These are phyloP conservation scores for Fusarium paranaense DNA, from an alignment of 2,329 filamentous ascomycete genomes.

Conservation along the genomic window DNA sequence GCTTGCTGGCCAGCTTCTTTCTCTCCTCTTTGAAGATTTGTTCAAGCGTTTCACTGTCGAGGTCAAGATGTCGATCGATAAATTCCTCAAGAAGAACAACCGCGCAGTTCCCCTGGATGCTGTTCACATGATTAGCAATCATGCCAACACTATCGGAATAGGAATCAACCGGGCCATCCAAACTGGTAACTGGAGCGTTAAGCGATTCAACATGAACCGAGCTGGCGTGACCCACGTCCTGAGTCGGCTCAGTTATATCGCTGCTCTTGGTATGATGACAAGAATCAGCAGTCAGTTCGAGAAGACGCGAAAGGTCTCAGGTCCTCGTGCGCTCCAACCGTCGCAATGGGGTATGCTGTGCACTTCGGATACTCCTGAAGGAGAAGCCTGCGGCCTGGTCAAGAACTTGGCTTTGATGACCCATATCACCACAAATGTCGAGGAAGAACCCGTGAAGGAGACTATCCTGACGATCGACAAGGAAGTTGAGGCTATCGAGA, in stretches of 20 bases:
- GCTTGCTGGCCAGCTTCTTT: conserved; percentile 92
- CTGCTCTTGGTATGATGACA: conserved; percentile 99
- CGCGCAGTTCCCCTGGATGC: conserved; percentile 90
- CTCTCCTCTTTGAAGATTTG: conserved; percentile 94
- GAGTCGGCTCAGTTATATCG: conserved; percentile 95
- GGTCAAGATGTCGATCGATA: conserved; percentile 94
- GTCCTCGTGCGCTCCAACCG: conserved; percentile 93
- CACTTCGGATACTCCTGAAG: conserved; percentile 96
- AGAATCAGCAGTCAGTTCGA: conserved; percentile 98
- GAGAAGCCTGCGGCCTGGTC: conserved; percentile 96
- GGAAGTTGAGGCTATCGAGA: conserved; percentile 81
- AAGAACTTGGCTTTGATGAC: conserved; percentile 99
- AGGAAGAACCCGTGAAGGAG: conserved; percentile 89
- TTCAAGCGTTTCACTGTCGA: conserved; percentile 95
- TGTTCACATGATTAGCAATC: conserved; percentile 83
- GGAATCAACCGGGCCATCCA: conserved; percentile 97
- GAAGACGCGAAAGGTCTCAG: conserved; percentile 96
- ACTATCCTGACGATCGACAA: conserved; percentile 89
- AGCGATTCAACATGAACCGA: conserved; percentile 98
- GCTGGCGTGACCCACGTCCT: conserved; percentile 97
- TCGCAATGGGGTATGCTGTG: conserved; percentile 99
- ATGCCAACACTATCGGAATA: conserved; percentile 87
- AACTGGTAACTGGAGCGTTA: conserved; percentile 97
- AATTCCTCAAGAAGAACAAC: conserved; percentile 93
- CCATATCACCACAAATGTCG: conserved; percentile 96